Conservation (phyloP, 2,329 filamentous ascomycete genomes). For the Acrocalymma vagum region DNA sequence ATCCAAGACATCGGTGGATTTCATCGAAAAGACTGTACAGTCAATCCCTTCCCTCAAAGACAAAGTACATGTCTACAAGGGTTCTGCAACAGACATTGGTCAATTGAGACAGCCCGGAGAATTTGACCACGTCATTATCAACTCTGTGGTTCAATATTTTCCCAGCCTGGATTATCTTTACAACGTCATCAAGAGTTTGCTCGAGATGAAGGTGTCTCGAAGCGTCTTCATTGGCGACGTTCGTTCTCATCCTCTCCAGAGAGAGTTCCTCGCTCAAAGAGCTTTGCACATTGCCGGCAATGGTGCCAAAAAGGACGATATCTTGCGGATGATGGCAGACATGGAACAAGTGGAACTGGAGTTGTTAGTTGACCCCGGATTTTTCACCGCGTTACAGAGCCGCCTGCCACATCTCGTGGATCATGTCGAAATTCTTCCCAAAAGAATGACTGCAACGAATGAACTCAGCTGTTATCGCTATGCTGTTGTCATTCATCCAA, state of each 20-base stretch:
- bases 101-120: not conserved
- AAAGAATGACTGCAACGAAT: slow-evolving; percentile 16
- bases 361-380: slow-evolving; percentile 13
- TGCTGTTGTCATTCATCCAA: slow-evolving; percentile 5
- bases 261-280: slow-evolving; percentile 8
- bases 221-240: slow-evolving; percentile 14
- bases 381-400: too few relatives aligned
- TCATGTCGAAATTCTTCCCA: slow-evolving; percentile 15
- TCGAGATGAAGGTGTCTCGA: not conserved
- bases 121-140: slow-evolving; percentile 5
- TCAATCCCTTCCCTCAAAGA: slow-evolving; percentile 7
- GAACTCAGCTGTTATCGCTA: slow-evolving; percentile 17
- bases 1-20: slow-evolving; percentile 5
- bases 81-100: slow-evolving; percentile 1
- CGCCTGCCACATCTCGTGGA: slow-evolving; percentile 1
- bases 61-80: slow-evolving; percentile 8
- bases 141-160: slow-evolving; percentile 19
- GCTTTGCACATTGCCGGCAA: slow-evolving; percentile 6
- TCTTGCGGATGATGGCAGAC: slow-evolving; percentile 7
- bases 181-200: slow-evolving; percentile 1
- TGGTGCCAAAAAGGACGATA: slow-evolving; percentile 1
- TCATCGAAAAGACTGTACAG: slow-evolving; percentile 5
- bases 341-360: slow-evolving; percentile 6
- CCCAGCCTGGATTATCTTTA: slow-evolving; percentile 18
- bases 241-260: slow-evolving; percentile 8